These are phyloP conservation scores for Eucalyptus curtisii DNA, from an alignment of 345 rosid species.

Conservation along the genomic window DNA sequence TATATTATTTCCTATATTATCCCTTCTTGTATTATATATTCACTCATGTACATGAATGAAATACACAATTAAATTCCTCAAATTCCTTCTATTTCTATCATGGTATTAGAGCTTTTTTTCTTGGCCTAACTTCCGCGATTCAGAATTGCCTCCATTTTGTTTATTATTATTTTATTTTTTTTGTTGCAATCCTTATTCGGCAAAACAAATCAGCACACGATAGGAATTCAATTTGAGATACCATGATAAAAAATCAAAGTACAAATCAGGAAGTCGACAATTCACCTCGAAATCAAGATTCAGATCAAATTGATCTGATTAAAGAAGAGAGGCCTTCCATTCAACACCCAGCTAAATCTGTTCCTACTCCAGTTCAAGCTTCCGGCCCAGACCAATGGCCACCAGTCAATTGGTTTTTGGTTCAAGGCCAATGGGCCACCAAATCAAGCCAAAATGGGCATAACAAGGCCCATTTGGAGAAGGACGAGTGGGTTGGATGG, in stretches of 20 bases:
- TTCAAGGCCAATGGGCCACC: neutral
- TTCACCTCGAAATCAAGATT: neutral
- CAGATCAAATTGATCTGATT: neutral
- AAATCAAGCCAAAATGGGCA: neutral
- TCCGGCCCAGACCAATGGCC: neutral
- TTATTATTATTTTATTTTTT: too few relatives aligned
- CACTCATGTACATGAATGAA: neutral
- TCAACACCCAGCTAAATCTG: too few relatives aligned
- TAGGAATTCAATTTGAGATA: neutral
- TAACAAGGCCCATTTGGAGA: neutral
- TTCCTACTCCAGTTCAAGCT: neutral
- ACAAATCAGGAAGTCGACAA: neutral
- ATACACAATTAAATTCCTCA: neutral
- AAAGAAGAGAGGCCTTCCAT: neutral
- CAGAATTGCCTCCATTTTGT: neutral
- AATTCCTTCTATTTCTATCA: neutral
- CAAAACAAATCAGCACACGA: neutral
- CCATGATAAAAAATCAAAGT: neutral
- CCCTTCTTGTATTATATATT: neutral
- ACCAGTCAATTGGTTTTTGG: neutral
- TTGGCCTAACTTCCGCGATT: fast-evolving
- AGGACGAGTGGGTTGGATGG: neutral
- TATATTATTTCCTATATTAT: neutral
- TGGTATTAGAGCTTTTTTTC: neutral
- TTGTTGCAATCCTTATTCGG: neutral